Conservation (phyloP, 2,329 filamentous ascomycete species). For the Zymoseptoria ardabiliae region DNA sequence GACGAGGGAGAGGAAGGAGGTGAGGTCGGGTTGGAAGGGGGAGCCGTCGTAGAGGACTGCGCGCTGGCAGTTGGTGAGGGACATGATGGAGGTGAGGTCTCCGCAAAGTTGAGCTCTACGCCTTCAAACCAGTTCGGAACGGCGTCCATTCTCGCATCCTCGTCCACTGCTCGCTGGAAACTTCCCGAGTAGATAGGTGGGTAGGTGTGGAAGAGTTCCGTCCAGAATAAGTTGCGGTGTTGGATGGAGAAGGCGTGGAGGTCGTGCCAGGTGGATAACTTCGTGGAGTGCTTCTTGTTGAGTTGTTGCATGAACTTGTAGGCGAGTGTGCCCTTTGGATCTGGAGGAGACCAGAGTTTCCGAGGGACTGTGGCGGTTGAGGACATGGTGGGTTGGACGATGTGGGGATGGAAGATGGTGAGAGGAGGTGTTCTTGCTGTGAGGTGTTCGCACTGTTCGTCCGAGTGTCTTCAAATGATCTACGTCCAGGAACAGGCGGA, state of each 20-base stretch:
- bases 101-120: slow-evolving; percentile 66
- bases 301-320: slow-evolving; percentile 59
- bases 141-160: slow-evolving; percentile 59
- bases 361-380: slow-evolving; percentile 24
- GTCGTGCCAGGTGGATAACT: slow-evolving; percentile 60
- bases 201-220: slow-evolving; percentile 53
- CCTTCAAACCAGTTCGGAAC: slow-evolving; percentile 74
- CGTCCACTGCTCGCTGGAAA: slow-evolving; percentile 53
- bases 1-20: slow-evolving; percentile 55
- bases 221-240: slow-evolving; percentile 58
- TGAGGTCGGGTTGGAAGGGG: slow-evolving; percentile 64
- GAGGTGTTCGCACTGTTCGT: no score
- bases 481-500: no score
- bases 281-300: slow-evolving; percentile 51
- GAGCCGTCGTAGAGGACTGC: slow-evolving; percentile 75
- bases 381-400: no score
- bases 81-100: slow-evolving; percentile 64
- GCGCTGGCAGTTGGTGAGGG: slow-evolving; percentile 53
- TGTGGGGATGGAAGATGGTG: no score
- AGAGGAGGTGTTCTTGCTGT: no score
- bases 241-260: slow-evolving; percentile 63
- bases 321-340: slow-evolving; percentile 48
- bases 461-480: no score
- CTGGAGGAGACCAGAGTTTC: slow-evolving; percentile 40
- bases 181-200: slow-evolving; percentile 57